Evolutionary conservation across 2,329 filamentous ascomycete genomes (phyloP).

Genomic region (Fusarium agapanthi): DNA sequence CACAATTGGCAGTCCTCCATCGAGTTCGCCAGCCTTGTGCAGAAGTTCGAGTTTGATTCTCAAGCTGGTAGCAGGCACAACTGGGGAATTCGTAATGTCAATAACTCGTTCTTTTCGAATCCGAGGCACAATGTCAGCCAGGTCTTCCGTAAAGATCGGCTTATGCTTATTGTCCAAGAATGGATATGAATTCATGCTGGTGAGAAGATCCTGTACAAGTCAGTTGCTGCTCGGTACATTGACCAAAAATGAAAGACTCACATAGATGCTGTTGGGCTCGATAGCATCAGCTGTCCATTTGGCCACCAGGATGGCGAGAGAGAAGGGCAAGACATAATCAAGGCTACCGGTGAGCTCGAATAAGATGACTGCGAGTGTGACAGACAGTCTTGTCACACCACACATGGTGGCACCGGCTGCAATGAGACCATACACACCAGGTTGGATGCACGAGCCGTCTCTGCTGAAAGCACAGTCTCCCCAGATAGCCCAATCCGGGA

Average conservation of each 20-base stretch:
- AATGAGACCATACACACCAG: slow-evolving; percentile 95
- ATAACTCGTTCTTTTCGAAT: slow-evolving; percentile 81
- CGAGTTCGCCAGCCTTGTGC: slow-evolving; percentile 86
- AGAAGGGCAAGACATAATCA: slow-evolving; percentile 95
- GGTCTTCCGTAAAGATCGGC: slow-evolving; percentile 86
- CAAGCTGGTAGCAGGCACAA: slow-evolving; percentile 79
- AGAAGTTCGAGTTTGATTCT: slow-evolving; percentile 83
- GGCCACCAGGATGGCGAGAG: slow-evolving; percentile 88
- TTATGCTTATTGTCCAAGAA: slow-evolving; percentile 97
- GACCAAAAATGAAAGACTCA: slow-evolving; percentile 50
- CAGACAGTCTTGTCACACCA: slow-evolving; percentile 90
- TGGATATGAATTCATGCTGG: slow-evolving; percentile 96
- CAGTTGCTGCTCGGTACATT: neutral
- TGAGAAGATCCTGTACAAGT: slow-evolving; percentile 76
- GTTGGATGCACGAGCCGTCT: slow-evolving; percentile 87
- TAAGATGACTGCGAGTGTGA: slow-evolving; percentile 92
- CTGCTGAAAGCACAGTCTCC: slow-evolving; percentile 74
- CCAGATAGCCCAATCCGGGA: slow-evolving; percentile 78
- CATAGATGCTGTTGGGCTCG: slow-evolving; percentile 93
- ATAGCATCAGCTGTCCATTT: slow-evolving; percentile 98
- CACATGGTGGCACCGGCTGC: slow-evolving; percentile 98
- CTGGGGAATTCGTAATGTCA: slow-evolving; percentile 83
- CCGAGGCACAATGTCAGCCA: slow-evolving; percentile 85
- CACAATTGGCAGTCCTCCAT: slow-evolving; percentile 89
- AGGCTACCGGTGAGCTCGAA: slow-evolving; percentile 96